A percentile compares a stretch with the other conserved stretches of the same genome.
phyloP scores from a whole-genome alignment of 1,139 yeast species.

The Pichia sp. region DNA sequence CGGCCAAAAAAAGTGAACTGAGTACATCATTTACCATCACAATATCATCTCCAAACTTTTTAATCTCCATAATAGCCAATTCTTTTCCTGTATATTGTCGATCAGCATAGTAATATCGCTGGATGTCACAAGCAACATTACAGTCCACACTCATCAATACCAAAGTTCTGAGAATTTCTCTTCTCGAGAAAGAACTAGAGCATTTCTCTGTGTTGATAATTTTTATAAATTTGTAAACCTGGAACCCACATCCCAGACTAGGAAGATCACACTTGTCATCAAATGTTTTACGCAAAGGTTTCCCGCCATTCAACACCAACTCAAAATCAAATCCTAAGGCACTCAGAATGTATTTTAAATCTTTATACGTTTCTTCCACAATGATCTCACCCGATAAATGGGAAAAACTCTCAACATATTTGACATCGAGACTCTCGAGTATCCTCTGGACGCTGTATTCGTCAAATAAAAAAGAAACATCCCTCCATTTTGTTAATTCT shows the following conservation, averaged over 20 bases:
- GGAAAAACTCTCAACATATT: slow-evolving; percentile 12
- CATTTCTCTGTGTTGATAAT: neutral
- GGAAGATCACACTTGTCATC: slow-evolving; percentile 22
- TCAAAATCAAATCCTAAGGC: slow-evolving; percentile 12
- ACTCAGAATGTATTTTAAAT: slow-evolving; percentile 1
- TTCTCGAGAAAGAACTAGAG: neutral
- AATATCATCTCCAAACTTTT: slow-evolving; percentile 5
- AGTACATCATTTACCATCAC: slow-evolving; percentile 1
- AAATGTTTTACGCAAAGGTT: slow-evolving; percentile 12
- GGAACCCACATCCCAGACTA: slow-evolving; percentile 20
- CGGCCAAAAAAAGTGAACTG: neutral
- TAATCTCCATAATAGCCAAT: slow-evolving; percentile 13
- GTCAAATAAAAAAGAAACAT: slow-evolving; percentile 5
- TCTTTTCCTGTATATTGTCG: slow-evolving; percentile 11
- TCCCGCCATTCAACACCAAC: neutral
- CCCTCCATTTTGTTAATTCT: neutral
- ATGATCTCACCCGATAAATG: neutral
- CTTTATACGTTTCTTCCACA: neutral
- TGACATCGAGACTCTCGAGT: slow-evolving; percentile 1
- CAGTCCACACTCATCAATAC: slow-evolving; percentile 15
- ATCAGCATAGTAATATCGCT: slow-evolving; percentile 5
- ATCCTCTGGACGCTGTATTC: neutral
- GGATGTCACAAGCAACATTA: slow-evolving; percentile 10
- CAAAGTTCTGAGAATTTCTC: slow-evolving; percentile 3
- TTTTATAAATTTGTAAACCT: slow-evolving; percentile 22